Percentiles rank a stretch among this genome's conserved stretches.
phyloP scores from a whole-genome alignment of 2,329 filamentous ascomycete genomes.

The Aureobasidium uvarum region DNA sequence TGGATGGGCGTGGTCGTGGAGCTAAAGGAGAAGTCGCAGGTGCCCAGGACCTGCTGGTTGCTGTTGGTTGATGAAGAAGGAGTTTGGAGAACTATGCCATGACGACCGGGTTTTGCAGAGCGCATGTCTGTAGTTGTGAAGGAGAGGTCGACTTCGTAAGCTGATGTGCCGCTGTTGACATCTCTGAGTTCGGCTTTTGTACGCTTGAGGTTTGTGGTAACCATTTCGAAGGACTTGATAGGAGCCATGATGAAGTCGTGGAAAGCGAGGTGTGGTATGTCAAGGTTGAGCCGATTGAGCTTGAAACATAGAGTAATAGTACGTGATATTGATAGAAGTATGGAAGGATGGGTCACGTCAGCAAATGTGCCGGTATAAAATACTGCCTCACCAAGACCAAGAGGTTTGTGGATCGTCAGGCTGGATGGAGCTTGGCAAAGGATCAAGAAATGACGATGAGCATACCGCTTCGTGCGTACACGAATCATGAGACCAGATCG shows the following conservation, averaged over 20 bases:
- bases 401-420: neutral
- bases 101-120: neutral
- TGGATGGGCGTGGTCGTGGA: neutral
- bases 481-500: neutral
- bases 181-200: constrained; percentile 2
- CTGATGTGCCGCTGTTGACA: neutral
- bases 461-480: neutral
- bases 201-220: constrained; percentile 9
- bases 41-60: neutral
- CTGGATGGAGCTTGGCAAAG: constrained; percentile 9
- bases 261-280: neutral
- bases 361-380: neutral
- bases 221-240: neutral
- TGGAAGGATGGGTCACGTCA: neutral
- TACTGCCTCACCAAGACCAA: constrained; percentile 3
- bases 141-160: constrained; percentile 1
- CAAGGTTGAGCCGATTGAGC: neutral
- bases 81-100: neutral
- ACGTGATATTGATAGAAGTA: neutral
- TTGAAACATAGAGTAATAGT: too few relatives aligned
- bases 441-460: constrained; percentile 4
- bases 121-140: constrained; percentile 6
- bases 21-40: constrained; percentile 9
- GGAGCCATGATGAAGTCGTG: neutral
- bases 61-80: neutral